phyloP scores from a whole-genome alignment of 208 protist genomes.

The Acanthamoeba pearcei region DNA sequence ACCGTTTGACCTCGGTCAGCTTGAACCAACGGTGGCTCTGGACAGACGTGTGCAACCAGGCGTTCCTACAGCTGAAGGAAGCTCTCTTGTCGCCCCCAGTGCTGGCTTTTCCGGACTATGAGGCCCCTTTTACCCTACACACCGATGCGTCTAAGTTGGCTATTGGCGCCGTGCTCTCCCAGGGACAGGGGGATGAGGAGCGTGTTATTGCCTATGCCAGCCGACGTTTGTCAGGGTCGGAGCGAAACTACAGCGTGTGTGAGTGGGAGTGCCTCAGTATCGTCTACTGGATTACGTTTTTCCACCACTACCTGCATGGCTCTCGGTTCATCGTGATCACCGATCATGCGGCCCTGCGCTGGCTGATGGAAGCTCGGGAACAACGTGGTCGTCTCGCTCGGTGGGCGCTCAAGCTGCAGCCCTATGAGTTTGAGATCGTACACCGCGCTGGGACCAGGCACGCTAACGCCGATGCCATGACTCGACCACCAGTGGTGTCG shows the following conservation, averaged over 20 bases:
- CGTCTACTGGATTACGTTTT: conserved; percentile 5
- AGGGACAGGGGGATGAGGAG: not conserved
- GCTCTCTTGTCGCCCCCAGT: not conserved
- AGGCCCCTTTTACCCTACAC: not conserved
- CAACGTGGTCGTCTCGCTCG: too few relatives aligned
- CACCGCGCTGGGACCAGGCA: too few relatives aligned
- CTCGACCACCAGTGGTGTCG: not conserved
- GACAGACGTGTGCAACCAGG: not conserved
- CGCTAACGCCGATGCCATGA: too few relatives aligned
- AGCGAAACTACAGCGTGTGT: not conserved
- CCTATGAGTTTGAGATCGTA: too few relatives aligned
- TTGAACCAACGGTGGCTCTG: not conserved
- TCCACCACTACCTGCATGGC: not conserved
- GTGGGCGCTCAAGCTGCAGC: too few relatives aligned
- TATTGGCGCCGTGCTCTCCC: not conserved
- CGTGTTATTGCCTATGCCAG: not conserved
- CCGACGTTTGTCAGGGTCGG: not conserved
- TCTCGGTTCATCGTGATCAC: not conserved
- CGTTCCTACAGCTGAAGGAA: not conserved
- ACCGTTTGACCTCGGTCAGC: not conserved
- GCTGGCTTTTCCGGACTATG: not conserved
- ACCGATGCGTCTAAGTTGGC: not conserved
- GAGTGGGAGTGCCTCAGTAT: conserved; percentile 11
- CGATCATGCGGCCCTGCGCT: too few relatives aligned
- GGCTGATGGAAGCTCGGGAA: too few relatives aligned